Evolutionary conservation across 1,284 basidiomycete species (phyloP), one percentile per base, ranked within the genome.

Genomic region (Baeospora myosura): DNA sequence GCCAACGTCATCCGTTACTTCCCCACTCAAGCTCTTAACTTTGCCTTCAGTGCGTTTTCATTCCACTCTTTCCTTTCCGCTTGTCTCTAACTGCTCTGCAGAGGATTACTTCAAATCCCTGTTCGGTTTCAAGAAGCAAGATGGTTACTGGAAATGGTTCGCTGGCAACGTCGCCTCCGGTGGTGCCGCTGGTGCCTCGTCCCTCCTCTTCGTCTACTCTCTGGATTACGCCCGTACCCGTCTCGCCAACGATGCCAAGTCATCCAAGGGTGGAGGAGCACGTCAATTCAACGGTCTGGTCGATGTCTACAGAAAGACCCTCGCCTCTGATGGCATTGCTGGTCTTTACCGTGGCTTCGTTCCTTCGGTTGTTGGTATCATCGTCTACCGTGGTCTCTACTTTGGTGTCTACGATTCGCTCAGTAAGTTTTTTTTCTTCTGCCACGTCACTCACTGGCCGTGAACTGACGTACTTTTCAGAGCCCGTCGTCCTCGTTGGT

Each of bases 1-100:
- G 91, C 92, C 74, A 95, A 95, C 69, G 92, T 95, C 66, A 93
- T 95, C 69, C 90, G 91, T 66, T 94, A 95, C 82, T 95, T 95
- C 86, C 91, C 91, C 44, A 95, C 92, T 34, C 91, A 95, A 65
- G 91, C 91, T 28, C 71, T 95, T 57, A 95, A 95, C 83, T 95
- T 95, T 60, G 88, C 89, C 62, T 91, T 92, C 81, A 92, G 86
- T 88, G 45, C 47, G 85, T 77, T 18, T 47, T 30, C 16, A 25
- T 24, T 30, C 8, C 16, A 1, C 10, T 14, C 11, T 20, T 20
- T 7, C 6, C 22, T 24, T 38, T 12, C 18, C 25, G 17, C 36
- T 22, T 11, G 16, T 3, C 24, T 17, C 14, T 17, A 21, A 4
- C 28, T n/a, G 3, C 18, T 16, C 16, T 40, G 12, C 43, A 54